Evolutionary conservation across 2,329 filamentous ascomycete species (phyloP).

Genomic region (Lomentospora prolificans): DNA sequence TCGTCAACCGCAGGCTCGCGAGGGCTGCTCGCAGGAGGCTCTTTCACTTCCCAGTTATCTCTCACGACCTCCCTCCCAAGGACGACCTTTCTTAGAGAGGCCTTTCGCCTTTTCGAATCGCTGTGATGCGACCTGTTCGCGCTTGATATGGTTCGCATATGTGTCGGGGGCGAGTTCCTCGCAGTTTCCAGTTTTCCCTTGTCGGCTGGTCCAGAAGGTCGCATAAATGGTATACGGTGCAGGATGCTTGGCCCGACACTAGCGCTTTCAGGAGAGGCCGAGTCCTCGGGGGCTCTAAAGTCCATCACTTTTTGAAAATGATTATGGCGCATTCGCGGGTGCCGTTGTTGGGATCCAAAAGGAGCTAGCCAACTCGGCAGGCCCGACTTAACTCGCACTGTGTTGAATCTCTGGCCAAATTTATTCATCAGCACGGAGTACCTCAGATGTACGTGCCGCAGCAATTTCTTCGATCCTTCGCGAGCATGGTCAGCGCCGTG

Average conservation of each 20-base stretch:
- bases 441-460: too few relatives aligned
- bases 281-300: background rate
- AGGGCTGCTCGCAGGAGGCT: background rate
- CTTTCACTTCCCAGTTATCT: background rate
- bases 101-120: background rate
- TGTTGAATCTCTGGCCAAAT: too few relatives aligned
- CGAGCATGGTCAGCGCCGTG: too few relatives aligned
- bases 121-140: background rate
- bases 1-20: background rate
- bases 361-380: too few relatives aligned
- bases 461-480: too few relatives aligned
- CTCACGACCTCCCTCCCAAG: slow-evolving; percentile 6
- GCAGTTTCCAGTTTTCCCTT: background rate
- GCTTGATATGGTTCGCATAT: background rate
- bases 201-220: background rate
- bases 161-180: background rate
- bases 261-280: background rate
- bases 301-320: background rate
- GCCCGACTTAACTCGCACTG: too few relatives aligned
- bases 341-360: background rate
- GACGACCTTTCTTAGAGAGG: slow-evolving; percentile 5
- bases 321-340: background rate
- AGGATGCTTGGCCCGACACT: background rate
- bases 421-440: too few relatives aligned
- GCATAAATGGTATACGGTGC: background rate